Conservation (phyloP, 805 yeast species). For the Metschnikowia rubicola region DNA sequence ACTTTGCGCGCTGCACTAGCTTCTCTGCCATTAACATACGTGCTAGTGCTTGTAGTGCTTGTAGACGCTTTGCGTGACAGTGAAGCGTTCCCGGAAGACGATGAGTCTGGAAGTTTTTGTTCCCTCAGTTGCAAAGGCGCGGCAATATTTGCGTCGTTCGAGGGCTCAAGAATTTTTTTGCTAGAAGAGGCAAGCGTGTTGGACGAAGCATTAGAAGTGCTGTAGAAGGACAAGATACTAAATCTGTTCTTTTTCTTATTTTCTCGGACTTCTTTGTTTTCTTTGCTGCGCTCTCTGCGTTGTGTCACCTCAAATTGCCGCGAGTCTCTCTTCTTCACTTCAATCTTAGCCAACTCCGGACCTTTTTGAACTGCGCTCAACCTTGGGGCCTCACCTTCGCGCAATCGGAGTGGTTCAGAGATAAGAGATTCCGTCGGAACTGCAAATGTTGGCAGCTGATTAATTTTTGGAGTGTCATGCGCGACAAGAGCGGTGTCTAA, state of each 20-base stretch:
- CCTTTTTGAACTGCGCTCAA: background rate
- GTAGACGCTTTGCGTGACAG: slow-evolving; percentile 8
- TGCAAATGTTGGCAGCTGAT: slow-evolving; percentile 30
- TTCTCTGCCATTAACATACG: slow-evolving; percentile 44
- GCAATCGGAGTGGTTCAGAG: background rate
- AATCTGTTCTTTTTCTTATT: slow-evolving; percentile 40
- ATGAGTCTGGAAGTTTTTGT: slow-evolving; percentile 25
- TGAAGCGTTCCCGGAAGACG: slow-evolving; percentile 23
- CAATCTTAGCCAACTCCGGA: too few relatives aligned
- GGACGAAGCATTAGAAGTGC: slow-evolving; percentile 27
- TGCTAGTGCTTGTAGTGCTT: slow-evolving; percentile 16
- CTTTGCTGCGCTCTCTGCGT: slow-evolving; percentile 7
- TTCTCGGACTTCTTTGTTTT: slow-evolving; percentile 24
- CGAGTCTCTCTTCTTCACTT: background rate
- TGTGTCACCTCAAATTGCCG: slow-evolving; percentile 4
- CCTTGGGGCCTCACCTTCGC: background rate
- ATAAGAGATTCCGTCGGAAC: slow-evolving; percentile 17
- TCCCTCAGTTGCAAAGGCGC: slow-evolving; percentile 13
- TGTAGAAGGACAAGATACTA: slow-evolving; percentile 42
- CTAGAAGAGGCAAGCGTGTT: slow-evolving; percentile 10
- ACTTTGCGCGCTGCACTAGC: slow-evolving; percentile 63
- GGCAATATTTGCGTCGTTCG: slow-evolving; percentile 9
- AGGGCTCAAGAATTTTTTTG: slow-evolving; percentile 29
- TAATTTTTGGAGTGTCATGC: slow-evolving; percentile 27
- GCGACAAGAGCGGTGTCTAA: slow-evolving; percentile 14